Conservation (phyloP, 192 early-diverging fungal genomes). For the Coemansia sp. region DNA sequence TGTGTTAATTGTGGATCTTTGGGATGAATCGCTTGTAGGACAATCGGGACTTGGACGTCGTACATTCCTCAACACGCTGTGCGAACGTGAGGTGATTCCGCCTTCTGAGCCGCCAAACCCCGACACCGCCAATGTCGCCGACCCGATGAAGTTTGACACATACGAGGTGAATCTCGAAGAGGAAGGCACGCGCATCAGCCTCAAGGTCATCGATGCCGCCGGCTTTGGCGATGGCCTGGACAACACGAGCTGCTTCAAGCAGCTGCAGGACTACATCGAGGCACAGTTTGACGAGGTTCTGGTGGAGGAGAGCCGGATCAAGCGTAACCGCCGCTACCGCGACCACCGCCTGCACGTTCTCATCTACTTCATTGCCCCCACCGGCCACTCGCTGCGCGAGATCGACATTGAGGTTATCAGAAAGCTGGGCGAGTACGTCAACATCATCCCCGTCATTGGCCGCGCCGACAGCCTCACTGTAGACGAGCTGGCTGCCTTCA, state of each 20-base stretch:
- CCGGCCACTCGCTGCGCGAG: slow-evolving; percentile 94
- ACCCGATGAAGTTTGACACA: slow-evolving; percentile 87
- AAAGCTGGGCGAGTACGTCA: slow-evolving; percentile 86
- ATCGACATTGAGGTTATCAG: slow-evolving; percentile 91
- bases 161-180: slow-evolving; percentile 92
- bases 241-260: slow-evolving; percentile 86
- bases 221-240: slow-evolving; percentile 98
- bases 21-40: slow-evolving; percentile 14
- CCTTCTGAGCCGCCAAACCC: slow-evolving; percentile 71
- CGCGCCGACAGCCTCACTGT: slow-evolving; percentile 88
- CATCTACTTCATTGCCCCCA: slow-evolving; percentile 97
- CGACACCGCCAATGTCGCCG: slow-evolving; percentile 74
- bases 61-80: slow-evolving; percentile 98
- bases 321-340: slow-evolving; percentile 82
- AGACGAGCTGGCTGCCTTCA: slow-evolving; percentile 79
- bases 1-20: not conserved
- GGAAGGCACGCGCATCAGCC: slow-evolving; percentile 91
- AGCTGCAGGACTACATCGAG: slow-evolving; percentile 93
- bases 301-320: slow-evolving; percentile 82
- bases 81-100: slow-evolving; percentile 75
- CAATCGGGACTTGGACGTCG: slow-evolving; percentile 88
- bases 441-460: slow-evolving; percentile 94
- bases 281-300: slow-evolving; percentile 93
- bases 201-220: slow-evolving; percentile 97
- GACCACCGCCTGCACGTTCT: slow-evolving; percentile 96